Evolutionary conservation across 2,329 filamentous ascomycete genomes (phyloP).

Genomic region (Aspergillus ochraceoroseus): DNA sequence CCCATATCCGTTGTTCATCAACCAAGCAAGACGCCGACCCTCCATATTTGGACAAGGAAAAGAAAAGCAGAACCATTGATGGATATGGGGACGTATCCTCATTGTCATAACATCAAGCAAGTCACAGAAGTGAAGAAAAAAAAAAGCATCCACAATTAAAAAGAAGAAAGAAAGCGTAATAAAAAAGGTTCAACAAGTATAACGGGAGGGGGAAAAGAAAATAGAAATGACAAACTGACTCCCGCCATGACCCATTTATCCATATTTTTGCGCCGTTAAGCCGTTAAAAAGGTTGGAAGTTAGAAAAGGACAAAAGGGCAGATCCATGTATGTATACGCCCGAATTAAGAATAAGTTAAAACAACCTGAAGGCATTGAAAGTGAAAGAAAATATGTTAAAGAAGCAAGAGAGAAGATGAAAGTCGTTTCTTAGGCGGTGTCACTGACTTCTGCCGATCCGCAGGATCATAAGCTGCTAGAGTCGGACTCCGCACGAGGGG

Average conservation of each 20-base stretch:
- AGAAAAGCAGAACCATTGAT: constrained; percentile 21
- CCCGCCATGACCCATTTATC: constrained; percentile 20
- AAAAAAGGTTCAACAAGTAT: constrained; percentile 14
- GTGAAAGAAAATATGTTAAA: constrained; percentile 27
- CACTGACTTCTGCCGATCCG: constrained; percentile 27
- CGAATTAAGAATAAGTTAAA: constrained; percentile 32
- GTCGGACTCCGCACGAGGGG: constrained; percentile 31
- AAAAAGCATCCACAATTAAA: constrained; percentile 19
- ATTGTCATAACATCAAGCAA: constrained; percentile 22
- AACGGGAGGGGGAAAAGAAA: constrained; percentile 12
- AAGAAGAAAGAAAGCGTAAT: constrained; percentile 6
- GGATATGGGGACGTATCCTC: constrained; percentile 23
- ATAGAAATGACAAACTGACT: constrained; percentile 21
- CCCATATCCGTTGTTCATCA: constrained; percentile 20
- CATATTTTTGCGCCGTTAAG: constrained; percentile 33
- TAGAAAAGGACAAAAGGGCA: constrained; percentile 25
- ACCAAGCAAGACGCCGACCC: constrained; percentile 23
- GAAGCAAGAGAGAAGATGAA: constrained; percentile 16
- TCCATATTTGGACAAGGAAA: constrained; percentile 22
- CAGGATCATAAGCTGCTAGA: constrained; percentile 25
- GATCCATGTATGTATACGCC: constrained; percentile 38
- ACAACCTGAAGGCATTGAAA: constrained; percentile 20
- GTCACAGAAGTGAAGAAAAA: constrained; percentile 19
- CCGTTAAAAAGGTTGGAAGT: constrained; percentile 27
- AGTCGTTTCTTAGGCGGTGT: constrained; percentile 20